Evolutionary conservation across 106 monocot genomes (phyloP), one percentile per base, ranked within the genome.

Genomic region (Dactylorhiza incarnata): DNA sequence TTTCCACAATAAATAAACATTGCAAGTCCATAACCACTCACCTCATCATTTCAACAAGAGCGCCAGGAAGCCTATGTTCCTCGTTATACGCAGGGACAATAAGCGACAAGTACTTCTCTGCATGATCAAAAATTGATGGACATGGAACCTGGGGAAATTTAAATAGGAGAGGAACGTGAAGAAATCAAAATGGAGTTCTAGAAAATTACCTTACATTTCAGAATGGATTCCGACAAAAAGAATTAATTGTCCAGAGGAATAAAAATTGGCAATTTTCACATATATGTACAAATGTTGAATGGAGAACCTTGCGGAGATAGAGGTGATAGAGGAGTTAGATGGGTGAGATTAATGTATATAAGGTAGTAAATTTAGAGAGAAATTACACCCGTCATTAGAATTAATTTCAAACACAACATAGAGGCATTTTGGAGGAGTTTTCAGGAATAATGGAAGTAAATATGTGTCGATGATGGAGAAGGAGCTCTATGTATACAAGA

Each of bases 31-130:
- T 26, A 37, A 69, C 45, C 4, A 89, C 89, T 89, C 79, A 99
- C 99, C 85, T 94, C 65, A 94, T 50, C 24, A 86, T 89, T 81
- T 99, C 99, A 53, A 74, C 71, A 75, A 99, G 87, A 78, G 91
- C 86, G 68, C 77, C 89, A 63, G 99, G 91, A 85, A 99, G 91
- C 83, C 99, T 84, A 54, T 94, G 83, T 61, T 94, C 86, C 83
- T 99, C 99, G 74, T 94, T 99, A 67, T 79, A 99, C 73, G 94
- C 99, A 47, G 99, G 99, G 72, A 99, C 75, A 78, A 99, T 87
- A 68, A 99, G 77, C 56, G 99, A 99, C 72, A 99, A 88, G 71
- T 94, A 99, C 82, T 88, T 94, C 74, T 99, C 99, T n/a, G 94
- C 84, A 73, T 87, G 86, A 82, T 99, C 99, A 85, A 86, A 89